Percentiles rank a stretch among this genome's conserved stretches.
Conservation (phyloP, 768 basidiomycete species). For the Suillus cothurnatus region DNA sequence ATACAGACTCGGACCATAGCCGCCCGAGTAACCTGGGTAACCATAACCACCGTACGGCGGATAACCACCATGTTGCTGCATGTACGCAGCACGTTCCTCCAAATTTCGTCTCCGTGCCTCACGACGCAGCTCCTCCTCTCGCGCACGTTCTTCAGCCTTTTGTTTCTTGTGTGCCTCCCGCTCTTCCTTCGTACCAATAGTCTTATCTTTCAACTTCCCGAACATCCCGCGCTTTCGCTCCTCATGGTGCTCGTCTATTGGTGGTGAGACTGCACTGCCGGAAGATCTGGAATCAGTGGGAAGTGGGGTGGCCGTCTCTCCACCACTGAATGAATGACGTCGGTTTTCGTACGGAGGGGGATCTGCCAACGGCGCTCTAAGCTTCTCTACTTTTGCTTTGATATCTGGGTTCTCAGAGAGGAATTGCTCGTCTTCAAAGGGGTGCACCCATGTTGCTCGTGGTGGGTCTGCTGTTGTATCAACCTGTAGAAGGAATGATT, state of each 20-base stretch:
- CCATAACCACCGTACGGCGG: slow-evolving; percentile 27
- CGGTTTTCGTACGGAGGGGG: slow-evolving; percentile 34
- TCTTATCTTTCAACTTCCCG: slow-evolving; percentile 62
- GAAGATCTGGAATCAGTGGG: slow-evolving; percentile 3
- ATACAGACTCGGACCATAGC: neutral
- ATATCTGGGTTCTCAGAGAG: slow-evolving; percentile 55
- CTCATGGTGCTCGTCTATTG: slow-evolving; percentile 1
- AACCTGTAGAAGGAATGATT: slow-evolving; percentile 43
- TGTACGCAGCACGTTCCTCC: slow-evolving; percentile 36
- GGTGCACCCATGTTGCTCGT: slow-evolving; percentile 72
- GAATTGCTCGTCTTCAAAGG: slow-evolving; percentile 68
- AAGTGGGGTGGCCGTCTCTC: slow-evolving; percentile 1
- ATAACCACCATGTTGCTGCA: slow-evolving; percentile 34
- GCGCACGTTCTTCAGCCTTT: slow-evolving; percentile 32
- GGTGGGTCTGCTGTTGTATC: slow-evolving; percentile 65
- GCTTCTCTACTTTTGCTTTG: slow-evolving; percentile 36
- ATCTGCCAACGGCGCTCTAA: slow-evolving; percentile 9
- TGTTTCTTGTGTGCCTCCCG: slow-evolving; percentile 46
- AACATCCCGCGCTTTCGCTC: slow-evolving; percentile 55
- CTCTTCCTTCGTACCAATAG: slow-evolving; percentile 66
- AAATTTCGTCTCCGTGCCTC: slow-evolving; percentile 22
- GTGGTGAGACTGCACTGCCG: neutral
- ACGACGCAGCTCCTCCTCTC: slow-evolving; percentile 21
- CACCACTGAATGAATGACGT: slow-evolving; percentile 31
- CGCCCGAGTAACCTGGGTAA: slow-evolving; percentile 7